Percentiles rank a stretch among this genome's conserved stretches.
Conservation (phyloP, 257 asterid genomes). For the Solanum chilense region DNA sequence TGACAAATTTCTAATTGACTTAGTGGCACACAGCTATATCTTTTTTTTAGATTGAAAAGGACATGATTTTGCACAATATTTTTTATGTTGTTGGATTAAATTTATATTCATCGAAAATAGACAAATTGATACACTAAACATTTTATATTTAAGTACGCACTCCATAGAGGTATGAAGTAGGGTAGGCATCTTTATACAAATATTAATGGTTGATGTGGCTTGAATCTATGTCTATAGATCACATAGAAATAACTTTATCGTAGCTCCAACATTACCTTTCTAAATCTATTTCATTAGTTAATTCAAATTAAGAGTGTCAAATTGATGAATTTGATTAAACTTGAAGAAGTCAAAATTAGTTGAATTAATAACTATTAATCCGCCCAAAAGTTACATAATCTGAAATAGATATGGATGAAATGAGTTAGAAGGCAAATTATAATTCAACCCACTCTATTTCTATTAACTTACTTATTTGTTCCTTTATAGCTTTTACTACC, state of each 20-base stretch:
- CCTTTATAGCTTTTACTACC: not conserved
- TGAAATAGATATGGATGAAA: not conserved
- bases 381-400: not conserved
- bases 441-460: not conserved
- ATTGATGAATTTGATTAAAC: not conserved
- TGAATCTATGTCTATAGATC: not conserved
- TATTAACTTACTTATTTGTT: not conserved
- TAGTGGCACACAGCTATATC: not conserved
- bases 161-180: not conserved
- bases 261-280: not conserved
- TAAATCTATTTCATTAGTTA: not conserved
- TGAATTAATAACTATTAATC: not conserved
- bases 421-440: not conserved
- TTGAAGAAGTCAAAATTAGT: not conserved
- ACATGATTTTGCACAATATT: not conserved
- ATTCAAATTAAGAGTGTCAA: not conserved
- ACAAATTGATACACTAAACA: not conserved
- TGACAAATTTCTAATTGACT: not conserved
- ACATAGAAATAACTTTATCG: rapidly evolving
- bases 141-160: not conserved
- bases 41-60: not conserved
- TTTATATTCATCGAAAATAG: not conserved
- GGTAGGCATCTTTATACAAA: not conserved
- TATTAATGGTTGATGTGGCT: not conserved
- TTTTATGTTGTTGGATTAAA: not conserved